Evolutionary conservation across 768 basidiomycete genomes (phyloP), one percentile per base, ranked within the genome.

Genomic region (Cyclocybe cylindracea): DNA sequence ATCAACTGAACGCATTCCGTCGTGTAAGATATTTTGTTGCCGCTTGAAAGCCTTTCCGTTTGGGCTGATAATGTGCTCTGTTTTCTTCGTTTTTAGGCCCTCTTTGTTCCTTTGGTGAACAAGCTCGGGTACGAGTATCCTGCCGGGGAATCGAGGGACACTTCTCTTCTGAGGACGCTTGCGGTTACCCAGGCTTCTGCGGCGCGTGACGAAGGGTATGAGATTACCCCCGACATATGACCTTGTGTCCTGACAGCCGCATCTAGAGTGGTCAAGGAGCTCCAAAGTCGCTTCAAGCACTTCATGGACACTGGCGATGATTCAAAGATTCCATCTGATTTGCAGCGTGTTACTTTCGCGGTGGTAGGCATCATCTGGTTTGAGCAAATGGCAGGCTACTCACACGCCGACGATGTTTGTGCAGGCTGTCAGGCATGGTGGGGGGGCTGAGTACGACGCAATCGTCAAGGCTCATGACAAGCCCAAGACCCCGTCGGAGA

Each of bases 41-140:
- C 29, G 3, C 36, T 40, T 36, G 24, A 40, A n/a, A 19, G 14
- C 8, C 5, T 14, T 9, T 34, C 14, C 49, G 10, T 48, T 39
- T 18, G 3, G 4, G 24, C 24, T 24, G 24, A 24, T 5, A 24
- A 5, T 24, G 24, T 3, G 24, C 24, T 24, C 24, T 24, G 14
- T 36, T 19, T 47, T 32, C 10, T 14, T 44, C 33, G 9, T 37
- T 46, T 51, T 5, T 52, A 89, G 89, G 62, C 65, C 16, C 71
- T 89, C 16, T 88, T 90, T 68, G 75, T 74, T 43, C 96, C 96
- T 3, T 67, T 97, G 42, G 88, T 91, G 33, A 72, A 89, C 35
- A 78, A 76, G 56, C 77, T 97, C 32, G 94, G 94, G 4, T 95
- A 84, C 61, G 87, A 91, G 39, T 89, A 87, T 63, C 66, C 73